A percentile compares a stretch with the other conserved stretches of the same genome.
phyloP scores from a whole-genome alignment of 2,329 filamentous ascomycete genomes.

The Zymoseptoria tritici region DNA sequence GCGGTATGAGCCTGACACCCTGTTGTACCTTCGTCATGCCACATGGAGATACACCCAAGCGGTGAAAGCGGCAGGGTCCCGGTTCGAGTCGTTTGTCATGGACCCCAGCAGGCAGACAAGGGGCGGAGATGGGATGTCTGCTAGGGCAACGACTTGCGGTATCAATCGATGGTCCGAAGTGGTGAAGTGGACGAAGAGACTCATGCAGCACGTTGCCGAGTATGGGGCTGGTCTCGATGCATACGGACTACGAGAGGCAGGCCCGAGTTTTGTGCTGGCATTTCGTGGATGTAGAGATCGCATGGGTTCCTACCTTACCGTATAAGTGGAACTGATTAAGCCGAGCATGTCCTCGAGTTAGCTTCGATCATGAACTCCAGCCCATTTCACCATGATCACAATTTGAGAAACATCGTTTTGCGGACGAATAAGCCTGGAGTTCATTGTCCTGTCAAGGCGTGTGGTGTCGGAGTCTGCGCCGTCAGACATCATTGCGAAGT shows the following conservation, averaged over 20 bases:
- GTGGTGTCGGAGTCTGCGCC: background rate
- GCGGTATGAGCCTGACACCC: background rate
- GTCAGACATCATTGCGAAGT: background rate
- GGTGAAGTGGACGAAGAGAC: background rate
- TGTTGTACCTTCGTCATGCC: background rate
- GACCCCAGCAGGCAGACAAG: background rate
- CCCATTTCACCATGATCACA: background rate
- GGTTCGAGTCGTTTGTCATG: background rate
- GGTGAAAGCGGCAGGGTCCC: background rate
- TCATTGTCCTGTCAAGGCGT: background rate
- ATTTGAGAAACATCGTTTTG: background rate
- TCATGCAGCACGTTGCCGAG: background rate
- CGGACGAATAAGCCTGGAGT: background rate
- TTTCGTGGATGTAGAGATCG: background rate
- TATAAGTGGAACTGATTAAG: background rate
- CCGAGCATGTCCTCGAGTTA: background rate
- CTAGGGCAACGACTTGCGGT: background rate
- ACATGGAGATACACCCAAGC: background rate
- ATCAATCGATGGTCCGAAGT: background rate
- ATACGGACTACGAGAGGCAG: background rate
- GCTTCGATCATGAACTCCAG: background rate
- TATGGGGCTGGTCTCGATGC: background rate
- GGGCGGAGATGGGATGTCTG: background rate
- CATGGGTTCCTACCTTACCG: background rate
- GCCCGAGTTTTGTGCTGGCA: background rate